Conservation (phyloP, 2,329 filamentous ascomycete genomes). For the Phyllosticta citribraziliensis region DNA sequence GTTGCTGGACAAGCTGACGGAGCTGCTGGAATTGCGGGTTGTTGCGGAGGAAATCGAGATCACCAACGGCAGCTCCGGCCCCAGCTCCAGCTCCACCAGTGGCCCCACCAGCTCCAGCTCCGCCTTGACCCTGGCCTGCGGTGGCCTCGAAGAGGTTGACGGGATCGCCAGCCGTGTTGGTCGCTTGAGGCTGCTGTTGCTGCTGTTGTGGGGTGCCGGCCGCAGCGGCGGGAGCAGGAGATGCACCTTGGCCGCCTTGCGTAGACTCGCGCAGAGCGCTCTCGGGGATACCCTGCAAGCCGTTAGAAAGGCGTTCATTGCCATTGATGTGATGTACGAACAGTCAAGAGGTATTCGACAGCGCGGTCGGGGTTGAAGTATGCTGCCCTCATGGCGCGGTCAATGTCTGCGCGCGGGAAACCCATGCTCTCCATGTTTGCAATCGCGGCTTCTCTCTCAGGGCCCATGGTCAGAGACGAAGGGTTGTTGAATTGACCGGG, state of each 20-base stretch:
- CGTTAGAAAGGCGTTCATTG: neutral
- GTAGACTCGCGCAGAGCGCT: conserved; percentile 51
- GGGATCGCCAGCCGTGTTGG: conserved; percentile 43
- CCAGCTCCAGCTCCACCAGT: conserved; percentile 44
- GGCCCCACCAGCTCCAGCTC: conserved; percentile 36
- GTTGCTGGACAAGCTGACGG: conserved; percentile 91
- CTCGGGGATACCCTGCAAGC: conserved; percentile 74
- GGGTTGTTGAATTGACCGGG: conserved; percentile 53
- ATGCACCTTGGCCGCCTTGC: conserved; percentile 18
- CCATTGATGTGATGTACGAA: conserved; percentile 35
- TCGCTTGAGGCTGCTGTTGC: conserved; percentile 6
- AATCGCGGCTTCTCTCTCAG: conserved; percentile 71
- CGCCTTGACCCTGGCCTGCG: conserved; percentile 47
- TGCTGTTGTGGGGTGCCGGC: neutral
- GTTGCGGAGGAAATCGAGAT: conserved; percentile 86
- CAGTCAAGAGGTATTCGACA: conserved; percentile 87
- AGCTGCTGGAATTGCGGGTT: conserved; percentile 98
- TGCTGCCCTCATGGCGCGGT: conserved; percentile 88
- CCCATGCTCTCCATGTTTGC: conserved; percentile 97
- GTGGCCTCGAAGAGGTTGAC: conserved; percentile 92
- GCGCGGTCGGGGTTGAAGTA: conserved; percentile 96
- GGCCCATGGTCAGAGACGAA: conserved; percentile 76
- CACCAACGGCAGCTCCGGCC: conserved; percentile 50
- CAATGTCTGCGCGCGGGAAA: conserved; percentile 78
- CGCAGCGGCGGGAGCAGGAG: conserved; percentile 33